Conservation (phyloP, 805 yeast genomes). For the Pichia occidentalis region DNA sequence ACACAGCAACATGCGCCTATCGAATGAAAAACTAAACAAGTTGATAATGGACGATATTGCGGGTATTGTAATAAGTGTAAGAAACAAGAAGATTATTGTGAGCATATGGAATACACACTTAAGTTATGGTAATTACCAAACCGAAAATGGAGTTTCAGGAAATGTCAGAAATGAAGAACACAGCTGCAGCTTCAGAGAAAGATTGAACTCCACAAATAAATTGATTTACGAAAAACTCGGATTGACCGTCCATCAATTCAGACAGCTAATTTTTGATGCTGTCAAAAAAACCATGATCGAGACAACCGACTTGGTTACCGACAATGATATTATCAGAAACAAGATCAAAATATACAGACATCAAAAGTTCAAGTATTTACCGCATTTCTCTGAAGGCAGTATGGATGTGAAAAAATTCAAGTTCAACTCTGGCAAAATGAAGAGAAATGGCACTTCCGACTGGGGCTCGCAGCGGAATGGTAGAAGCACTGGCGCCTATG, state of each 20-base stretch:
- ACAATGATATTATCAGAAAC: conserved; percentile 3
- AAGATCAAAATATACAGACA: not conserved
- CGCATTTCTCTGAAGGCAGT: conserved; percentile 6
- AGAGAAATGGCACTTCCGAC: conserved; percentile 2
- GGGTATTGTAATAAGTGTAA: conserved; percentile 54
- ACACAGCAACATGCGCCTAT: not conserved
- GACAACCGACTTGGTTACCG: conserved; percentile 3
- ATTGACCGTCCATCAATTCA: conserved; percentile 8
- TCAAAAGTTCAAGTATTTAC: conserved; percentile 7
- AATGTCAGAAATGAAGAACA: conserved; percentile 6
- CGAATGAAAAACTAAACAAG: conserved; percentile 6
- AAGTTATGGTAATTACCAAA: conserved; percentile 7
- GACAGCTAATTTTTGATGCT: conserved; percentile 9
- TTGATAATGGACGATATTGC: conserved; percentile 43
- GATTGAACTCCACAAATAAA: conserved; percentile 4
- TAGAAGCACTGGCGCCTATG: not conserved
- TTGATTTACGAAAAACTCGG: conserved; percentile 7
- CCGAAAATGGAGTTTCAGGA: not conserved
- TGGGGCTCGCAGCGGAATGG: not conserved
- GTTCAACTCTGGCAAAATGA: no score
- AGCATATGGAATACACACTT: conserved; percentile 55
- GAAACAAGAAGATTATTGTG: conserved; percentile 53
- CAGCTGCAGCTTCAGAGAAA: conserved; percentile 2
- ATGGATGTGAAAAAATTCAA: no score
- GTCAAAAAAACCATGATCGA: conserved; percentile 4